phyloP scores from a whole-genome alignment of 2,329 filamentous ascomycete species.

The Alternaria metachromatica region DNA sequence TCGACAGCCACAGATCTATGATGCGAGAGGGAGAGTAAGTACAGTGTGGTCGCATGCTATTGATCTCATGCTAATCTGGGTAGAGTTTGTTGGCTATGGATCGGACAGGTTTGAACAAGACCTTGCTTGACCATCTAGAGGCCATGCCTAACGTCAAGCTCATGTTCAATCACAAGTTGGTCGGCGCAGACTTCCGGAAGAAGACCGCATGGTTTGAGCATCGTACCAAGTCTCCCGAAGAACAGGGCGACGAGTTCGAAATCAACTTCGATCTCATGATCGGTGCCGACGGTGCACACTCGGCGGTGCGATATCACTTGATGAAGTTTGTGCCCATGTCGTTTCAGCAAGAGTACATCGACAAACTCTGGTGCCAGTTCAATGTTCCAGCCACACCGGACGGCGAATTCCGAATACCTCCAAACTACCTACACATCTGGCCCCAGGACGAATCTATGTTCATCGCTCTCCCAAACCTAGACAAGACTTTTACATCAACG shows the following conservation, averaged over 20 bases:
- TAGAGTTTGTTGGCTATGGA: slow-evolving; percentile 88
- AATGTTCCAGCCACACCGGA: slow-evolving; percentile 67
- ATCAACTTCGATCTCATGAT: slow-evolving; percentile 91
- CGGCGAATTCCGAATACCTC: slow-evolving; percentile 77
- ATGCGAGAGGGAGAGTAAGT: slow-evolving; percentile 81
- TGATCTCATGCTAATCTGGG: slow-evolving; percentile 12
- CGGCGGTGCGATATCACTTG: slow-evolving; percentile 85
- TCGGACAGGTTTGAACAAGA: slow-evolving; percentile 80
- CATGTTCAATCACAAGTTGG: slow-evolving; percentile 92
- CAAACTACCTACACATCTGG: slow-evolving; percentile 97
- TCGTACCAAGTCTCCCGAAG: slow-evolving; percentile 33
- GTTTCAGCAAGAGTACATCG: slow-evolving; percentile 93
- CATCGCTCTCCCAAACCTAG: slow-evolving; percentile 88
- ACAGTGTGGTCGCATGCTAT: slow-evolving; percentile 25
- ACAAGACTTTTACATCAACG: slow-evolving; percentile 94
- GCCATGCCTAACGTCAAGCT: slow-evolving; percentile 86
- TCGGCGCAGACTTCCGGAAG: slow-evolving; percentile 81
- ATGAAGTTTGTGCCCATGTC: slow-evolving; percentile 95
- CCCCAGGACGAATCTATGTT: slow-evolving; percentile 96
- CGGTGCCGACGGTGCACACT: slow-evolving; percentile 94
- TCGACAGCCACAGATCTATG: slow-evolving; percentile 85
- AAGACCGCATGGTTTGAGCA: slow-evolving; percentile 88
- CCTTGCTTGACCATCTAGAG: slow-evolving; percentile 82
- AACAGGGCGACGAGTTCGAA: slow-evolving; percentile 69
- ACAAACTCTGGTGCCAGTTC: slow-evolving; percentile 97